These are phyloP conservation scores for Sporisorium reilianum DNA, from an alignment of 1,284 basidiomycete genomes.

Conservation along the genomic window DNA sequence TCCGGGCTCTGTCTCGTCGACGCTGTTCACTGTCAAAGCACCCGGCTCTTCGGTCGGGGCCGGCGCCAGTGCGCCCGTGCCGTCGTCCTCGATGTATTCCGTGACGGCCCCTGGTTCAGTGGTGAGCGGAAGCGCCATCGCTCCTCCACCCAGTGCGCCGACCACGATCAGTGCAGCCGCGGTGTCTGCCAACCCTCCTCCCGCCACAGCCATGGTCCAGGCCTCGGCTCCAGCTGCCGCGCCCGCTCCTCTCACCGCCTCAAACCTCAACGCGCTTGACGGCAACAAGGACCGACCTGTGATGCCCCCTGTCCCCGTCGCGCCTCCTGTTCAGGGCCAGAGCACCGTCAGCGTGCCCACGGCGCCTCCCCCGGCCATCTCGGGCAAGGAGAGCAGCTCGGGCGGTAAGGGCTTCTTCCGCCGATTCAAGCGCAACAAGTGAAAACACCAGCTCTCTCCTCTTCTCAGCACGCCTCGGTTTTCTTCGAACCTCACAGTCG, in stretches of 20 bases:
- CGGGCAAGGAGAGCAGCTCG: constrained; percentile 25
- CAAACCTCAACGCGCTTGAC: constrained; percentile 36
- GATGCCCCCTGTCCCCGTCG: constrained; percentile 48
- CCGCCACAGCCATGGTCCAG: constrained; percentile 6
- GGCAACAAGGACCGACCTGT: constrained; percentile 25
- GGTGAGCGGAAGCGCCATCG: constrained; percentile 13
- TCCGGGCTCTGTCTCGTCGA: constrained; percentile 39
- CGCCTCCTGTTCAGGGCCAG: constrained; percentile 29
- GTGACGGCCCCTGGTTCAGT: constrained; percentile 37
- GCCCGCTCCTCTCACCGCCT: constrained; percentile 33
- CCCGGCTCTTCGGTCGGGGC: constrained; percentile 36
- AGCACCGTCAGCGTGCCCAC: constrained; percentile 44
- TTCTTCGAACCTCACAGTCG: constrained; percentile 8
- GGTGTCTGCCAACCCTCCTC: neutral
- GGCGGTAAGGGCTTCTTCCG: constrained; percentile 45
- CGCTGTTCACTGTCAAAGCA: constrained; percentile 36
- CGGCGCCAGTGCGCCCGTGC: constrained; percentile 11
- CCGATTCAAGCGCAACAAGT: constrained; percentile 51
- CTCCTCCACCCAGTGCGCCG: constrained; percentile 3
- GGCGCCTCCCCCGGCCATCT: constrained; percentile 44
- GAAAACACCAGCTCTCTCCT: neutral
- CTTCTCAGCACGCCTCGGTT: neutral
- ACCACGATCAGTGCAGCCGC: constrained; percentile 6
- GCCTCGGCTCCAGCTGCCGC: constrained; percentile 9
- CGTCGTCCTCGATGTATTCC: constrained; percentile 37